Evolutionary conservation across 2,329 filamentous ascomycete species (phyloP).

Genomic region (Neofusicoccum laricinum): DNA sequence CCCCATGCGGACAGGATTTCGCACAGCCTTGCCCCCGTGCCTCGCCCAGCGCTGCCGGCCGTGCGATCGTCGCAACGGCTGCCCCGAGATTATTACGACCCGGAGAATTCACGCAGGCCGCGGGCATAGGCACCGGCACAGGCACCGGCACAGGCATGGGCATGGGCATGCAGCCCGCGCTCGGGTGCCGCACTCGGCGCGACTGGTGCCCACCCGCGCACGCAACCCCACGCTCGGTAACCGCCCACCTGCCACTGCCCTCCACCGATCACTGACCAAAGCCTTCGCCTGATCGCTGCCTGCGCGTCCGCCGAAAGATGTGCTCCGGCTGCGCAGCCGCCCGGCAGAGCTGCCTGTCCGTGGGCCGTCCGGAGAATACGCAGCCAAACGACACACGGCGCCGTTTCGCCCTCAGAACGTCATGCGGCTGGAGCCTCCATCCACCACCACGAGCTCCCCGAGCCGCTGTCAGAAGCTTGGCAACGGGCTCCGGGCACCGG

Average conservation of each 20-base stretch:
- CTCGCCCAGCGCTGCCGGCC: background rate
- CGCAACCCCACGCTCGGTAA: conserved; percentile 2
- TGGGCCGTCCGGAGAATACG: background rate
- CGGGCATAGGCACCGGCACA: too few species aligned
- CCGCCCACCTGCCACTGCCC: background rate
- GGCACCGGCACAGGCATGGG: background rate
- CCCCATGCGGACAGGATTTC: background rate
- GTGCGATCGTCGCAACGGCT: background rate
- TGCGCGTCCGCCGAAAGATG: background rate
- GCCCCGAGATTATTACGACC: background rate
- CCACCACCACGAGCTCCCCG: background rate
- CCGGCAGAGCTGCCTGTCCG: background rate
- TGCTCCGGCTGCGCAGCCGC: background rate
- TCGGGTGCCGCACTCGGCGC: background rate
- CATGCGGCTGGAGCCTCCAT: background rate
- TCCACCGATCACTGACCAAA: background rate
- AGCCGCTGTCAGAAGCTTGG: background rate
- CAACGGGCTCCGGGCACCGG: background rate
- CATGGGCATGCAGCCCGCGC: too few species aligned
- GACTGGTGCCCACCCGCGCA: background rate
- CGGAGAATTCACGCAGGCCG: conserved; percentile 13
- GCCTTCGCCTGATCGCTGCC: background rate
- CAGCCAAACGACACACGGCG: background rate
- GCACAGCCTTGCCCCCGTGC: background rate
- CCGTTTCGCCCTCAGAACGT: background rate